A percentile compares a stretch with the other conserved stretches of the same genome.
Conservation (phyloP, 108 stramenopile species). For the Mayamaea pseudoterrestris region DNA sequence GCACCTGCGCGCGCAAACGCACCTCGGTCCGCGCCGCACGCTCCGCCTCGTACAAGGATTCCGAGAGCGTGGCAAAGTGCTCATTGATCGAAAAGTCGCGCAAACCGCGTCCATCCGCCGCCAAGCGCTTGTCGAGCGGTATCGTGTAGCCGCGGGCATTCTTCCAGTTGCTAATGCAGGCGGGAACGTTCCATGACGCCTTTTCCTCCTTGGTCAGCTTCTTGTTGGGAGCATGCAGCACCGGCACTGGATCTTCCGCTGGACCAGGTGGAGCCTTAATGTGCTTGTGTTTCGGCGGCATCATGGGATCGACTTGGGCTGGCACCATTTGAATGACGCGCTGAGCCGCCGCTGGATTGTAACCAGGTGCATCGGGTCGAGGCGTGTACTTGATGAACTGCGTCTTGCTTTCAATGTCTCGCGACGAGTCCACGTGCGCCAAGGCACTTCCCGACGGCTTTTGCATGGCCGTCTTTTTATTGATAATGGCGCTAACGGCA, state of each 20-base stretch:
- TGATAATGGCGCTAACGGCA: slow-evolving; percentile 75
- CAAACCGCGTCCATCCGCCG: slow-evolving; percentile 94
- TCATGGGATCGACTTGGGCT: slow-evolving; percentile 96
- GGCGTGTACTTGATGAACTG: slow-evolving; percentile 96
- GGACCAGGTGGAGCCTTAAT: slow-evolving; percentile 91
- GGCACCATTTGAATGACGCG: slow-evolving; percentile 98
- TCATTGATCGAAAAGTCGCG: slow-evolving; percentile 89
- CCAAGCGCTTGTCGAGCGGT: slow-evolving; percentile 96
- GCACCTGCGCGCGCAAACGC: slow-evolving; percentile 77
- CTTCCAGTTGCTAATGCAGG: slow-evolving; percentile 98
- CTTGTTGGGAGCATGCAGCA: slow-evolving; percentile 71
- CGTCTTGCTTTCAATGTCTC: slow-evolving; percentile 67
- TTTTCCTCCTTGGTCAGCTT: slow-evolving; percentile 82
- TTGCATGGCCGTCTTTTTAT: slow-evolving; percentile 65
- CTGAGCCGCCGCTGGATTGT: slow-evolving; percentile 80
- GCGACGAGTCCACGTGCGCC: slow-evolving; percentile 56
- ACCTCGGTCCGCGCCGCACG: slow-evolving; percentile 92
- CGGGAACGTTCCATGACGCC: slow-evolving; percentile 96
- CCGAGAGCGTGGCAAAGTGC: slow-evolving; percentile 89
- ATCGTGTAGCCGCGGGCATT: slow-evolving; percentile 96
- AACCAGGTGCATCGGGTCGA: slow-evolving; percentile 93
- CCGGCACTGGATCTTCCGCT: slow-evolving; percentile 84
- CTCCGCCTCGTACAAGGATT: slow-evolving; percentile 94
- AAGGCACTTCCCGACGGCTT: slow-evolving; percentile 78
- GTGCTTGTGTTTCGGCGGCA: slow-evolving; percentile 98